phyloP scores from a whole-genome alignment of 495 filamentous ascomycete genomes.

The Darksidea phi region DNA sequence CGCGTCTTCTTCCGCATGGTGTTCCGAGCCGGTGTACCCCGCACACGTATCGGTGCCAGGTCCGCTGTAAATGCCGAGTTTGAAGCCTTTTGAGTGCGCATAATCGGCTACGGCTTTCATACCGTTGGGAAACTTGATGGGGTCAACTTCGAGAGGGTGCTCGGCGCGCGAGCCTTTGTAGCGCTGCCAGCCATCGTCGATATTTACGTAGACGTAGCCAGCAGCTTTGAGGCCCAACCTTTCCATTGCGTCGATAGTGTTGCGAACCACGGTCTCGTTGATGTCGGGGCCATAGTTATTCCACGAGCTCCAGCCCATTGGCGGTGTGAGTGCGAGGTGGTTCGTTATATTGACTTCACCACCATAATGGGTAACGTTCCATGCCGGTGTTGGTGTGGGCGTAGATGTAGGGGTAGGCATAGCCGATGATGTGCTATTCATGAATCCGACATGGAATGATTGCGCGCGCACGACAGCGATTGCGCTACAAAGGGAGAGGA shows the following conservation, averaged over 20 bases:
- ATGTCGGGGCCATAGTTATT: constrained; percentile 30
- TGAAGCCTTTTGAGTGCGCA: constrained; percentile 31
- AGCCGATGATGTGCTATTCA: constrained; percentile 9
- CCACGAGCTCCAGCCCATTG: constrained; percentile 31
- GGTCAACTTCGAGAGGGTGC: constrained; percentile 26
- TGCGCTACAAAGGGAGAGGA: background rate
- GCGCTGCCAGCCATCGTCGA: constrained; percentile 31
- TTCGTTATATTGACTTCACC: constrained; percentile 27
- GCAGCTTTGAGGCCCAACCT: constrained; percentile 22
- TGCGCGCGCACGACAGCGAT: constrained; percentile 11
- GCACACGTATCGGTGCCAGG: constrained; percentile 24
- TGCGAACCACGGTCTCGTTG: constrained; percentile 21
- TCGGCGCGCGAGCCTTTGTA: constrained; percentile 21
- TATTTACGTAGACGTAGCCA: constrained; percentile 25
- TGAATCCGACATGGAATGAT: constrained; percentile 2
- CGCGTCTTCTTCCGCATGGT: constrained; percentile 24
- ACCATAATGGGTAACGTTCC: constrained; percentile 25
- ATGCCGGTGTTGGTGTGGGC: background rate
- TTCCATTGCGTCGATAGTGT: constrained; percentile 21
- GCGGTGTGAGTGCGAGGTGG: constrained; percentile 22
- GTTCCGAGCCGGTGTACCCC: constrained; percentile 22
- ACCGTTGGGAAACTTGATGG: constrained; percentile 24
- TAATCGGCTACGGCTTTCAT: constrained; percentile 29
- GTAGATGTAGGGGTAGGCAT: background rate
- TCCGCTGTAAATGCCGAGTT: constrained; percentile 27